Evolutionary conservation across 768 basidiomycete genomes (phyloP), one percentile per base, ranked within the genome.

Genomic region (Rickenella mellea): DNA sequence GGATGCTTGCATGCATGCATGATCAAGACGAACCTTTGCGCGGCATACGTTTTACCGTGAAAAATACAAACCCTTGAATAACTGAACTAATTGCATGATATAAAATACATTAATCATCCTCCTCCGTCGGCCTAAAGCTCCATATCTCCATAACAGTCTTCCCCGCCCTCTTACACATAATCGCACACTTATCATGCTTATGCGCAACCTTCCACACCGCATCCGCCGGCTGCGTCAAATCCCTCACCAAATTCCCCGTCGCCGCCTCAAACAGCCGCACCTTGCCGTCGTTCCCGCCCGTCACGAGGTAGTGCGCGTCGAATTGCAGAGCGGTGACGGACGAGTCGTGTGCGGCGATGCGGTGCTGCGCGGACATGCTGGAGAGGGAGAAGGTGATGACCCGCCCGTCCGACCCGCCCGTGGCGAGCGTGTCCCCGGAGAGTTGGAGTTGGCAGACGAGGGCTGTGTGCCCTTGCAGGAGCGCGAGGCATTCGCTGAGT

Each of bases 371-470:
- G 9, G 58, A 58, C 50, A 66, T 71, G 31, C 55, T 45, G 4
- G 51, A 51, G 26, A 84, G 65, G 39, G 75, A 68, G 59, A 83
- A 87, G 37, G 76, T 76, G 49, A 87, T 80, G 33, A 86, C 80
- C 1, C 88, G 79, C 3, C 93, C 93, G 52, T 94, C 91, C 1
- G 91, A 88, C 5, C 83, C 85, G 40, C 87, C 89, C 0, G 90
- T 91, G 22, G 80, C 79, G 44, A 92, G 78, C 33, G 79, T 61
- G 12, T 61, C 67, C 21, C 78, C 74, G 6, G 76, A 77, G 35
- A 93, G 74, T 54, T 91, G 88, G 7, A 97, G 68, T 55, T 92
- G 87, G 50, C 90, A 93, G 24, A 97, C 89, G 41, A 97, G 82
- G 1, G 87, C 82, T 0, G 88, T 91, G 61, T 97, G 93, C 3